Percentiles rank a stretch among this genome's conserved stretches.
These are phyloP conservation scores for Lumnitzera littorea DNA, from an alignment of 345 rosid species.

Conservation along the genomic window DNA sequence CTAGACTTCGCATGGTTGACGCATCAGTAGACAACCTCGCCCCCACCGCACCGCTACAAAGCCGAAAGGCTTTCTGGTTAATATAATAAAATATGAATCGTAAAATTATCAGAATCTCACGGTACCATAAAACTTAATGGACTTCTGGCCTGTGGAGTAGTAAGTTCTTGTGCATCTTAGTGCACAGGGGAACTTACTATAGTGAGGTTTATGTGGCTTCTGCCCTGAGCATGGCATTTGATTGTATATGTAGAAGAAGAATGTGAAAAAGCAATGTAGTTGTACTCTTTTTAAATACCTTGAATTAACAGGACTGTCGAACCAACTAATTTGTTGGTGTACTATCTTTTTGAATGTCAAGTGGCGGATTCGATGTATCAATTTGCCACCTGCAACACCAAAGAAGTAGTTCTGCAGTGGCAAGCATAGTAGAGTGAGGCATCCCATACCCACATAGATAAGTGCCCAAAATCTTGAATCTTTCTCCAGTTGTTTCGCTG, in stretches of 20 bases:
- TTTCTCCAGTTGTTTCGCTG: slow-evolving; percentile 28
- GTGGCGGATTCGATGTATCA: slow-evolving; percentile 61
- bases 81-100: no score
- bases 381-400: slow-evolving; percentile 74
- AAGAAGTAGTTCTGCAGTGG: slow-evolving; percentile 67
- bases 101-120: background rate
- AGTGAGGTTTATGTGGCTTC: no score
- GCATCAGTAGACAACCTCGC: slow-evolving; percentile 67
- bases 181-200: no score
- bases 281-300: slow-evolving; percentile 24
- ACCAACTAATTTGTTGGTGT: slow-evolving; percentile 83
- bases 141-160: no score
- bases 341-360: slow-evolving; percentile 69
- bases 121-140: no score
- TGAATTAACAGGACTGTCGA: slow-evolving; percentile 69
- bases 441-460: slow-evolving; percentile 35
- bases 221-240: no score
- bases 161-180: no score
- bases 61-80: background rate
- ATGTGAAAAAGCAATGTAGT: background rate
- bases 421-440: slow-evolving; percentile 19
- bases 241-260: background rate
- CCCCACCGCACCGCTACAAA: slow-evolving; percentile 54
- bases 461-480: slow-evolving; percentile 59
- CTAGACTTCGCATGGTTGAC: slow-evolving; percentile 36